phyloP scores from a whole-genome alignment of 345 rosid species.

The Physaria fendleri region DNA sequence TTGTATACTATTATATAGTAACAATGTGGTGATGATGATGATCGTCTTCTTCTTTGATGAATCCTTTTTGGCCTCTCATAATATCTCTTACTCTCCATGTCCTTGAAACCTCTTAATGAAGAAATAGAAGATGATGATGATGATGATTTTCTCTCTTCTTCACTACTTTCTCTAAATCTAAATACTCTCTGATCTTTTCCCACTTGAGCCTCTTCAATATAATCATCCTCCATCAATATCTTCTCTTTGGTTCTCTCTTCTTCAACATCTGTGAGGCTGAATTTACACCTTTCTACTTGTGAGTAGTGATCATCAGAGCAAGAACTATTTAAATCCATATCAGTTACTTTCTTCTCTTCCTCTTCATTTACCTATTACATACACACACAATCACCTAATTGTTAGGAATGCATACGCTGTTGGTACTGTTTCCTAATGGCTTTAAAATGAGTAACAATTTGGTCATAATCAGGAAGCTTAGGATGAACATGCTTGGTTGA shows the following conservation, averaged over 20 bases:
- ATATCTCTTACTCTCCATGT: conserved; percentile 10
- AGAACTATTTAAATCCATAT: not conserved
- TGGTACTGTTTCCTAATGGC: conserved; percentile 19
- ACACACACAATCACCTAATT: not conserved
- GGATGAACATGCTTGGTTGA: conserved; percentile 56
- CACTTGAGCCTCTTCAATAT: conserved; percentile 18
- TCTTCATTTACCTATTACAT: conserved; percentile 21
- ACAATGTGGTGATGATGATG: conserved; percentile 13
- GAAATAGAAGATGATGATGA: not conserved
- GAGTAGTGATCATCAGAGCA: not conserved
- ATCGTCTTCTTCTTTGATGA: conserved; percentile 6
- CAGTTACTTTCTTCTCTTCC: conserved; percentile 18
- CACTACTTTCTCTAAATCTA: conserved; percentile 24
- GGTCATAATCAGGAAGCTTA: conserved; percentile 86
- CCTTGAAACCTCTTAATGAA: conserved; percentile 1
- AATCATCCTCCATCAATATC: conserved; percentile 10
- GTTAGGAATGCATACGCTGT: conserved; percentile 3
- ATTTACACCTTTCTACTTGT: conserved; percentile 9
- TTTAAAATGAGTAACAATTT: conserved; percentile 54
- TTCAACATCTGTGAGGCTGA: conserved; percentile 10
- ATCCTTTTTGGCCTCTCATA: not conserved
- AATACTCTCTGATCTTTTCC: conserved; percentile 21
- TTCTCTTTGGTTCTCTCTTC: conserved; percentile 17
- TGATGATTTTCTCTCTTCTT: conserved; percentile 20
- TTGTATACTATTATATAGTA: conserved; percentile 25